Evolutionary conservation across 2,329 filamentous ascomycete species (phyloP).

Genomic region (Colletotrichum sp.): DNA sequence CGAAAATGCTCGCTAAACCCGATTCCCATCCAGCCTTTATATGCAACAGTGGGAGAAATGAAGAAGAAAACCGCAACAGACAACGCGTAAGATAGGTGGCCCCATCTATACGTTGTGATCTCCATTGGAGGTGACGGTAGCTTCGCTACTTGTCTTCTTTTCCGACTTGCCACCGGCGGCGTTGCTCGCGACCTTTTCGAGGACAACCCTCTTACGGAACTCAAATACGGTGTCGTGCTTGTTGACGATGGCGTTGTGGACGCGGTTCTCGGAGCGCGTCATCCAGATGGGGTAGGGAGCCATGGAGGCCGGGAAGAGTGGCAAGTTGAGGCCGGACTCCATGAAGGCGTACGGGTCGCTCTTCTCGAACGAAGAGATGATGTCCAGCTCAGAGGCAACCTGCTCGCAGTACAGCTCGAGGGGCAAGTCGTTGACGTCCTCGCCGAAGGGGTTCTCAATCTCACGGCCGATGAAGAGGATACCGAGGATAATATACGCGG

Average conservation of each 20-base stretch:
- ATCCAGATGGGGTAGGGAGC: constrained; percentile 43
- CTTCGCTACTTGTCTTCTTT: constrained; percentile 18
- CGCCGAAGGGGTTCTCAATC: constrained; percentile 85
- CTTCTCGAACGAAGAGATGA: constrained; percentile 56
- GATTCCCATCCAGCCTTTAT: not conserved
- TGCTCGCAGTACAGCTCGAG: constrained; percentile 80
- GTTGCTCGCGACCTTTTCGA: constrained; percentile 10
- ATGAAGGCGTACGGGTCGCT: constrained; percentile 35
- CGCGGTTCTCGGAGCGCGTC: constrained; percentile 43
- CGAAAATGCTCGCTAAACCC: constrained; percentile 18
- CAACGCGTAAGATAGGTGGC: not conserved
- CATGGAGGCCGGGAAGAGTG: constrained; percentile 60
- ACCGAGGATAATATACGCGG: constrained; percentile 83
- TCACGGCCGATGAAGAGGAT: constrained; percentile 77
- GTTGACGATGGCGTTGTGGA: constrained; percentile 43
- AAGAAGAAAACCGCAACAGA: not conserved
- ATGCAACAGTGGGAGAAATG: not conserved
- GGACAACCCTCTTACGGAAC: constrained; percentile 21
- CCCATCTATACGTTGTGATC: constrained; percentile 7
- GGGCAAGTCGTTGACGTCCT: constrained; percentile 82
- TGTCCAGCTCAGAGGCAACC: constrained; percentile 75
- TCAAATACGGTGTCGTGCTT: constrained; percentile 35
- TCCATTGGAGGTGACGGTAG: constrained; percentile 6
- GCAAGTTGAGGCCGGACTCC: constrained; percentile 49
- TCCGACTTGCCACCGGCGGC: not conserved